Percentiles rank a stretch among this genome's conserved stretches.
Conservation (phyloP, 73 alveolate genomes). For the Paramecium pentaurelia region DNA sequence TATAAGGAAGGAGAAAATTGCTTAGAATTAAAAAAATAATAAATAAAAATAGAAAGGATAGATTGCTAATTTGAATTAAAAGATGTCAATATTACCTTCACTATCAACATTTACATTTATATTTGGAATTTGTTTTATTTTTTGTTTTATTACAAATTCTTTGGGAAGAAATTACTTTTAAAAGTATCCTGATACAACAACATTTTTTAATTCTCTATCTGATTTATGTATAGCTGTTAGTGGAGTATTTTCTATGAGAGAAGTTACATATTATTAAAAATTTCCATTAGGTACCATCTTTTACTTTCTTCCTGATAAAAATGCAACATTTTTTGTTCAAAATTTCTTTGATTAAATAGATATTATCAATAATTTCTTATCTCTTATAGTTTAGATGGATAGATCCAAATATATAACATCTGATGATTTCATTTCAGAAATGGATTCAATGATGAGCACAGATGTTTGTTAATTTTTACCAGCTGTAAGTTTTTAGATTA, state of each 20-base stretch:
- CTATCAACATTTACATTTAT: neutral
- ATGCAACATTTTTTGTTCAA: neutral
- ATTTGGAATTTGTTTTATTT: neutral
- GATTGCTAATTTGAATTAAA: neutral
- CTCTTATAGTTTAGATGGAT: neutral
- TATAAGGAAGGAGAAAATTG: slow-evolving; percentile 29
- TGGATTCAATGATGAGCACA: neutral
- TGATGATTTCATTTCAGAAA: neutral
- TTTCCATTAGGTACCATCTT: neutral
- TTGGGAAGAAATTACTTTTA: neutral
- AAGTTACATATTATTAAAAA: neutral
- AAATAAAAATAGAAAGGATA: neutral
- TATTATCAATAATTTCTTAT: neutral
- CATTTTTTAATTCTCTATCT: neutral
- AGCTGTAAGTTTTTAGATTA: neutral
- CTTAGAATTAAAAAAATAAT: neutral
- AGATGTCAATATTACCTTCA: neutral
- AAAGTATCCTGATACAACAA: slow-evolving; percentile 26
- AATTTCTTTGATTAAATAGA: neutral
- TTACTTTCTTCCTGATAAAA: neutral
- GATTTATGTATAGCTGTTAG: slow-evolving; percentile 7
- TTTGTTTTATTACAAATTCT: neutral
- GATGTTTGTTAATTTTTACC: slow-evolving; percentile 38
- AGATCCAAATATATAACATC: neutral
- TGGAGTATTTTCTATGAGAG: slow-evolving; percentile 37